phyloP scores from a whole-genome alignment of 176 grass and related monocot species.

The Bonia amplexicaulis region DNA sequence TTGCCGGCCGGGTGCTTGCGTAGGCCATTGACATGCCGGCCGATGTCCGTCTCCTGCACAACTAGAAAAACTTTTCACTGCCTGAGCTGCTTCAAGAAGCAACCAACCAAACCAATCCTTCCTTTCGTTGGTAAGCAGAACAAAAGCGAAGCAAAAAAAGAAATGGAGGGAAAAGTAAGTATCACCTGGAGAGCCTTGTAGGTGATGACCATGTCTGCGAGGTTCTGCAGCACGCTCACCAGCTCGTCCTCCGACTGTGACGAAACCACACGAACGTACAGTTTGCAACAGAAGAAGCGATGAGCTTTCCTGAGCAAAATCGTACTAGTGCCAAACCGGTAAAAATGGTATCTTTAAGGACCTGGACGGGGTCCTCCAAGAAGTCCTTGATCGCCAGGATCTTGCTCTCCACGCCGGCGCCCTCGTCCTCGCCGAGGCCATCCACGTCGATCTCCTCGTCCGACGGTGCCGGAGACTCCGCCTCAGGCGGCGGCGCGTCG shows the following conservation, averaged over 20 bases:
- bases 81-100: neutral
- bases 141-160: neutral
- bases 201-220: slow-evolving; percentile 79
- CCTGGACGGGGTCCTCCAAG: slow-evolving; percentile 70
- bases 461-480: neutral
- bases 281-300: slow-evolving; percentile 28
- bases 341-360: slow-evolving; percentile 41
- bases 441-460: slow-evolving; percentile 26
- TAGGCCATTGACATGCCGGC: slow-evolving; percentile 60
- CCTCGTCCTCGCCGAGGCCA: slow-evolving; percentile 15
- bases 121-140: neutral
- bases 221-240: slow-evolving; percentile 55
- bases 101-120: neutral
- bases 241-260: slow-evolving; percentile 70
- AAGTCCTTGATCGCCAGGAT: slow-evolving; percentile 71
- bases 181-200: slow-evolving; percentile 66
- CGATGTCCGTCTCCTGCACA: slow-evolving; percentile 77
- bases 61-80: slow-evolving; percentile 18
- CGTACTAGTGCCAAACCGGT: slow-evolving; percentile 1
- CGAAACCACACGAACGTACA: slow-evolving; percentile 26
- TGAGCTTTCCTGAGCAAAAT: neutral
- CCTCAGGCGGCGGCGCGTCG: neutral
- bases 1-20: slow-evolving; percentile 65
- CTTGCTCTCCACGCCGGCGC: slow-evolving; percentile 38
- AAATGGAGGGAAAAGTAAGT: neutral